Percentiles rank a stretch among this genome's conserved stretches.
Conservation (phyloP, 345 rosid species). For the Ceriops decandra region DNA sequence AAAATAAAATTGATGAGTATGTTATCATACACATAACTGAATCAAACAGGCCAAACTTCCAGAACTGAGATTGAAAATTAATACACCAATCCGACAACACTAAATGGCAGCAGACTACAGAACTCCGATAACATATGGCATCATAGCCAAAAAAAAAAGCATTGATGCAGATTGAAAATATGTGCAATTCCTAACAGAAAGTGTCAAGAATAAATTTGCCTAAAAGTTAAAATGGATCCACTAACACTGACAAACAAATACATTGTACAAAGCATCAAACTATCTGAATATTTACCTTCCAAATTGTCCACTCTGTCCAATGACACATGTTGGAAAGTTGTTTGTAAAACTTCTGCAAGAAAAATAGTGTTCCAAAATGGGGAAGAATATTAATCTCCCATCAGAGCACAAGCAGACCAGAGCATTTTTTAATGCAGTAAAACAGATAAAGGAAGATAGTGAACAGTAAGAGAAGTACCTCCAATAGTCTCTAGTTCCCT, state of each 20-base stretch:
- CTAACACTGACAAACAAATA: neutral
- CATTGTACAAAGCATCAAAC: neutral
- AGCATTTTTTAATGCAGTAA: neutral
- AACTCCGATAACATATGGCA: neutral
- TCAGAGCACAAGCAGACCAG: neutral
- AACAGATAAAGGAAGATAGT: neutral
- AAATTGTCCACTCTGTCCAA: conserved; percentile 42
- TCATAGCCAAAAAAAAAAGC: neutral
- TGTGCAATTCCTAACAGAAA: neutral
- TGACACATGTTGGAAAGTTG: conserved; percentile 48
- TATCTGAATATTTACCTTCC: conserved; percentile 47
- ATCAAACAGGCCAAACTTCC: no score
- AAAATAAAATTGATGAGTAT: no score
- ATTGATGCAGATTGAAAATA: neutral
- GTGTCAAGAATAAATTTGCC: neutral
- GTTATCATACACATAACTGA: no score
- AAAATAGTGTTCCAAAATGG: conserved; percentile 9
- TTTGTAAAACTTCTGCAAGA: conserved; percentile 69
- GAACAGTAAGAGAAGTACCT: conserved; percentile 42
- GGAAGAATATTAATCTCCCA: no score
- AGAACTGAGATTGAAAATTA: neutral
- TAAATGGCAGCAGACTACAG: neutral
- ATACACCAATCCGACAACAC: neutral
- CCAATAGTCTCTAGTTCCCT: conserved; percentile 74
- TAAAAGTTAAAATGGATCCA: neutral